Evolutionary conservation across 371 early-diverging fungal species (phyloP), one percentile per base, ranked within the genome.

Genomic region (Apophysomyces variabilis): DNA sequence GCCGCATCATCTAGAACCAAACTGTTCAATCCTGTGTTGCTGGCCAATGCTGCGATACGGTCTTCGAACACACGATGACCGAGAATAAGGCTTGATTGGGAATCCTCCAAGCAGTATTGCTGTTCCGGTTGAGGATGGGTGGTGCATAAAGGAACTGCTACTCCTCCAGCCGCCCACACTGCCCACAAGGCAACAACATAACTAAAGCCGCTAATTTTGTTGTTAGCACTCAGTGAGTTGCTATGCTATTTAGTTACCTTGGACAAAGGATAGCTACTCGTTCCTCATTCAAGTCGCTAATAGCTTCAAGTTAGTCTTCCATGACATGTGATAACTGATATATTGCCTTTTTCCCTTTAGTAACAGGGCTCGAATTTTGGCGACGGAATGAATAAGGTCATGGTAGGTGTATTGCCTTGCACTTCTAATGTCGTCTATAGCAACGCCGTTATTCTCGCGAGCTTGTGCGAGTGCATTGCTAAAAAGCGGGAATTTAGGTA

Each of bases 251-350:
- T 44, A 35, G 12, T 71, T 71, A 78, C 81, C 78, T 87, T 57
- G 92, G 93, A 67, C 79, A 85, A 21, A 95, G 81, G 76, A 89
- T 89, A 4, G 92, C 90, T 6, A 95, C 79, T 58, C 92, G 83
- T 39, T 78, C 80, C 35, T 84, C 88, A 13, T 79, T 67, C 39
- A 85, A 74, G 62, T 79, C 79, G 57, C 79, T 80, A 54, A n/a
- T 21, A 7, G 32, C n/a, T 41, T 68, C 41, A 41, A 8, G 21
- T 11, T 16, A 46, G 43, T 54, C 50, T 9, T 26, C 36, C 38
- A 44, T 26, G 35, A 16, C 56, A 64, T 44, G 21, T 3, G 35
- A 3, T 35, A 50, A 18, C 57, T 46, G 35, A n/a, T 47, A 7
- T 16, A 65, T 47, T 67, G 74, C 78, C 60, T 70, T 69, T 66